Conservation (phyloP, 1,284 basidiomycete genomes). For the Agroathelia rolfsii region DNA sequence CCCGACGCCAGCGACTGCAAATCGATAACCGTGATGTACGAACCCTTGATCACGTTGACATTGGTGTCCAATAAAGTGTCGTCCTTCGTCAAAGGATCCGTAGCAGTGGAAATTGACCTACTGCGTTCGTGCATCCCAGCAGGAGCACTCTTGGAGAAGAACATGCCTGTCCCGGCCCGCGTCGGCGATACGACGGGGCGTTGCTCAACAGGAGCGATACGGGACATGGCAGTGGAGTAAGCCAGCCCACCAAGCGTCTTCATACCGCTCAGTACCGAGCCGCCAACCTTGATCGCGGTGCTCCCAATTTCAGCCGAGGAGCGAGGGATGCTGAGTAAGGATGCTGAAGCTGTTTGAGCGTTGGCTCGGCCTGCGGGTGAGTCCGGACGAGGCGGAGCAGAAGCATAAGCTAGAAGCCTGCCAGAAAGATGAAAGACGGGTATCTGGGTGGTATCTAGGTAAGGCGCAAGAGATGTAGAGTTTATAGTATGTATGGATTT, state of each 20-base stretch:
- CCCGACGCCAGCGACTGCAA: slow-evolving; percentile 28
- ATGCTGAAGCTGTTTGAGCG: slow-evolving; percentile 14
- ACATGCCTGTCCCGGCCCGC: slow-evolving; percentile 17
- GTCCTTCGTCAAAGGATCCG: slow-evolving; percentile 1
- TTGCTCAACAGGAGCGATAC: slow-evolving; percentile 16
- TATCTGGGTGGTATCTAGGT: slow-evolving; percentile 20
- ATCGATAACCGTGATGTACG: slow-evolving; percentile 47
- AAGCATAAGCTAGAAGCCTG: slow-evolving; percentile 55
- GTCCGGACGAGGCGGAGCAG: slow-evolving; percentile 34
- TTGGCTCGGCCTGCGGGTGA: slow-evolving; percentile 18
- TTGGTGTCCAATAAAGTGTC: slow-evolving; percentile 8
- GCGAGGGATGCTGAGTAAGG: slow-evolving; percentile 13
- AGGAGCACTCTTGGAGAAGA: slow-evolving; percentile 60
- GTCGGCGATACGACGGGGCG: slow-evolving; percentile 14
- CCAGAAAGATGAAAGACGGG: slow-evolving; percentile 52
- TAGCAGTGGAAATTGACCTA: background rate
- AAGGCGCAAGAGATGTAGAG: slow-evolving; percentile 32
- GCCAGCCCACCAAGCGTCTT: slow-evolving; percentile 56
- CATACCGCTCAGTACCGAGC: slow-evolving; percentile 53
- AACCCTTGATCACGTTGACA: slow-evolving; percentile 19
- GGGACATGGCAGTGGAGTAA: slow-evolving; percentile 35
- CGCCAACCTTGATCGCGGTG: slow-evolving; percentile 49
- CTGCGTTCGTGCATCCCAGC: slow-evolving; percentile 17
- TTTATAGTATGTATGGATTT: slow-evolving; percentile 40
- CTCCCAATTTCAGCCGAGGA: slow-evolving; percentile 40